Conservation (phyloP, 108 stramenopile genomes). For the Skeletonema menzelii region DNA sequence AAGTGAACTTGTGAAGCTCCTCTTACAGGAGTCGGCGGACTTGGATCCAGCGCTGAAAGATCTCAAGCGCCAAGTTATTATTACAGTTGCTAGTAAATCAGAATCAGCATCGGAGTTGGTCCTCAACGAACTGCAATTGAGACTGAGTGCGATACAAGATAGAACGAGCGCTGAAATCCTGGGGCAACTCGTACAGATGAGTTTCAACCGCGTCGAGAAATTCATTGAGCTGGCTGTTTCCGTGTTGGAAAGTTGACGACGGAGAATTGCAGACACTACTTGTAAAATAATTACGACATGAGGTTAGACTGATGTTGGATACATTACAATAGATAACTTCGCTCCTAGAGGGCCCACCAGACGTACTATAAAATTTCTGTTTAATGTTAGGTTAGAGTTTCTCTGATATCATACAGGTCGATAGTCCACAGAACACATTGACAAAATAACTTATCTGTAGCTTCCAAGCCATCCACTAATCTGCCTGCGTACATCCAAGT, state of each 20-base stretch:
- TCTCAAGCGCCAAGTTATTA: constrained; percentile 50
- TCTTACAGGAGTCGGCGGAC: constrained; percentile 44
- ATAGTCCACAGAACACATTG: too few relatives aligned
- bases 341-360: too few relatives aligned
- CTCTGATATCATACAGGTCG: too few relatives aligned
- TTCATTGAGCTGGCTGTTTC: constrained; percentile 58
- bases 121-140: constrained; percentile 47
- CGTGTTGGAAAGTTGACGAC: not conserved
- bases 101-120: constrained; percentile 53
- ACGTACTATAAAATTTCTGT: too few relatives aligned
- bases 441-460: too few relatives aligned
- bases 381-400: too few relatives aligned
- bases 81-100: constrained; percentile 64
- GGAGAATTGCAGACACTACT: too few relatives aligned
- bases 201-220: constrained; percentile 47
- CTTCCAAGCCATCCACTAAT: too few relatives aligned
- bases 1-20: constrained; percentile 37
- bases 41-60: constrained; percentile 43
- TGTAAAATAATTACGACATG: too few relatives aligned
- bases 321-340: too few relatives aligned
- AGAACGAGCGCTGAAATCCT: constrained; percentile 61
- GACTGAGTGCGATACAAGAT: constrained; percentile 57
- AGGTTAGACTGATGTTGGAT: too few relatives aligned
- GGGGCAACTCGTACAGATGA: constrained; percentile 57
- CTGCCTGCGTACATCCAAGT: too few relatives aligned